Conservation (phyloP, 1,284 basidiomycete species). For the Pterulicium gracile region DNA sequence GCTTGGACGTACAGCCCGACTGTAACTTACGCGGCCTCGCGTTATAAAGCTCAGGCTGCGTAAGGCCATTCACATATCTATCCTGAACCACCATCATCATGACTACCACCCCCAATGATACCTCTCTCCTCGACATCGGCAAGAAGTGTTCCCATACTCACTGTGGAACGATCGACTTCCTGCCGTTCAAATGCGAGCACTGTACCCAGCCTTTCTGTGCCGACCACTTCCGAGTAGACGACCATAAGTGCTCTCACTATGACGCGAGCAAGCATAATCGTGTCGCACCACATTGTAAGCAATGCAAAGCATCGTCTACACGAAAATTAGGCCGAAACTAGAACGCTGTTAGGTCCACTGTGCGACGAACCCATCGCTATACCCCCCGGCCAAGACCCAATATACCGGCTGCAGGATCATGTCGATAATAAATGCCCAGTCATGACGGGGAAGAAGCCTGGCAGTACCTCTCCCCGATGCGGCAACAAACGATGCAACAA, state of each 20-base stretch:
- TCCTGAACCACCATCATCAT: background rate
- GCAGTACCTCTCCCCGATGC: constrained; percentile 41
- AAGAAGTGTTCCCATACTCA: constrained; percentile 53
- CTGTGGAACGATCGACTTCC: constrained; percentile 65
- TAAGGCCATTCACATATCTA: too few relatives aligned
- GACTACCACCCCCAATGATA: background rate
- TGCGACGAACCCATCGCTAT: constrained; percentile 65
- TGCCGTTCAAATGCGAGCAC: constrained; percentile 75
- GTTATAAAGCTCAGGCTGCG: too few relatives aligned
- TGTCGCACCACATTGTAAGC: constrained; percentile 61
- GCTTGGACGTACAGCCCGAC: too few relatives aligned
- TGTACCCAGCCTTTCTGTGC: constrained; percentile 58
- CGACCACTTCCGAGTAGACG: constrained; percentile 59
- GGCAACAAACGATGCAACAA: constrained; percentile 55
- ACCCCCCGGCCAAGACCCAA: constrained; percentile 64
- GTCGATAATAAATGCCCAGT: constrained; percentile 53
- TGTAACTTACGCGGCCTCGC: too few relatives aligned
- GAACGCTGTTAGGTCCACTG: constrained; percentile 41
- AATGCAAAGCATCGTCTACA: background rate
- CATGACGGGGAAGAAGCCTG: constrained; percentile 44
- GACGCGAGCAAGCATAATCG: constrained; percentile 60
- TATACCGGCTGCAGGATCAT: constrained; percentile 65
- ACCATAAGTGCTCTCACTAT: constrained; percentile 57
- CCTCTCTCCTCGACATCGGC: constrained; percentile 48
- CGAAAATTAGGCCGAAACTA: background rate